phyloP scores from a whole-genome alignment of 2,329 filamentous ascomycete species.

The Allantophomopsis lycopodina region DNA sequence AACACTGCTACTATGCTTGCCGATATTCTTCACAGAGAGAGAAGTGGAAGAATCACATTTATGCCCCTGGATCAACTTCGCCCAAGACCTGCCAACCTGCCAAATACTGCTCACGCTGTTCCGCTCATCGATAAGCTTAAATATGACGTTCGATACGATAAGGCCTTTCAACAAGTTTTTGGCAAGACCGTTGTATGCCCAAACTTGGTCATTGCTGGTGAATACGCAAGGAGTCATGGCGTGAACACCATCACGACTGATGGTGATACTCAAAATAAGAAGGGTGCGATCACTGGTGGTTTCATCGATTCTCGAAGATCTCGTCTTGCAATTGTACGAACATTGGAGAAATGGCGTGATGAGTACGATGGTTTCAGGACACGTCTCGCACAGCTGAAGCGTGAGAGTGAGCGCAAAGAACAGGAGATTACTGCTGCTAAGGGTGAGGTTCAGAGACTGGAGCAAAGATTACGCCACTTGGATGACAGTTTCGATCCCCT shows the following conservation, averaged over 20 bases:
- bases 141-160: constrained; percentile 65
- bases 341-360: constrained; percentile 60
- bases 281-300: constrained; percentile 88
- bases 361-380: constrained; percentile 56
- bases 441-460: constrained; percentile 69
- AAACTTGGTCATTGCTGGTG: constrained; percentile 71
- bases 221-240: constrained; percentile 84
- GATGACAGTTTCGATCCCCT: constrained; percentile 75
- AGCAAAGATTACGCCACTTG: constrained; percentile 63
- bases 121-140: constrained; percentile 75
- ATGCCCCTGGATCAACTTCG: constrained; percentile 81
- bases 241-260: constrained; percentile 90
- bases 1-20: constrained; percentile 74
- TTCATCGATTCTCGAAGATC: constrained; percentile 81
- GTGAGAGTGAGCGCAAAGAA: constrained; percentile 63
- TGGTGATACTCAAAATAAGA: constrained; percentile 88
- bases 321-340: constrained; percentile 70
- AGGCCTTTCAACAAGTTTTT: constrained; percentile 88
- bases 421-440: constrained; percentile 83
- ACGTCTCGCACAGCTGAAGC: constrained; percentile 51
- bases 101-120: constrained; percentile 75
- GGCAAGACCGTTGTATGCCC: constrained; percentile 91
- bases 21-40: constrained; percentile 64
- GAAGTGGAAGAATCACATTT: constrained; percentile 80
- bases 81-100: constrained; percentile 59